Evolutionary conservation across 352 stramenopile genomes (phyloP), one percentile per base, ranked within the genome.

Genomic region (Lagenidium giganteum): DNA sequence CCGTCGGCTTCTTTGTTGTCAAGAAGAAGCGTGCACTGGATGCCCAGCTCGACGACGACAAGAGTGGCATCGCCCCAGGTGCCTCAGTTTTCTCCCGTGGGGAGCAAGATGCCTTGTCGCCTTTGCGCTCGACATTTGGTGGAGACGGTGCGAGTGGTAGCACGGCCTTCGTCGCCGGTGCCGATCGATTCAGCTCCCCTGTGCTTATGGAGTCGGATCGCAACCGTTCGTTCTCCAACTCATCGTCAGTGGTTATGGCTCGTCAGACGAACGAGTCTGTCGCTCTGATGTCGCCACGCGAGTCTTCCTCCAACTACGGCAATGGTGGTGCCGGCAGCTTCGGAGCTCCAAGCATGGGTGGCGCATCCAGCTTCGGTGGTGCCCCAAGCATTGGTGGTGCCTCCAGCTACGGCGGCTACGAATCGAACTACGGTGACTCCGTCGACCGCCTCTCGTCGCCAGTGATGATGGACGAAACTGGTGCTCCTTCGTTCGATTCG

Each of bases 1-100:
- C 70, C 16, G 53, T 87, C 25, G 65, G 60, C 18, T 47, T 74
- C 33, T 69, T 89, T 27, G 62, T 83, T 12, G 51, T 87, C 36
- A 78, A 81, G 57, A 82, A 79, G 55, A 72, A 67, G 54, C 54
- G 45, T 22, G 50, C 47, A 2, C 58, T 87, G 17, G 73, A 83
- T 35, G 47, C 54, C 1, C 43, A 60, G 12, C 52, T 77, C 1
- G 40, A 70, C 33, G 63, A 70, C 18, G 48, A 76, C 21, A 86
- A 86, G 34, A 48, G 51, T 2, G 40, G 28, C 0, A 42, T 67
- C 8, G 68, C 64, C 5, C 68, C 65, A 1, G 28, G 64, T 12
- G 45, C 60, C 13, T 69, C 57, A 34, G 61, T 65, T 43, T 86
- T 83, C 48, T 62, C 57, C n/a, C 54, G 55, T 20, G 52, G 14